A percentile compares a stretch with the other conserved stretches of the same genome.
Evolutionary conservation across 495 filamentous ascomycete species (phyloP).

Genomic region (Arthonia radiata): DNA sequence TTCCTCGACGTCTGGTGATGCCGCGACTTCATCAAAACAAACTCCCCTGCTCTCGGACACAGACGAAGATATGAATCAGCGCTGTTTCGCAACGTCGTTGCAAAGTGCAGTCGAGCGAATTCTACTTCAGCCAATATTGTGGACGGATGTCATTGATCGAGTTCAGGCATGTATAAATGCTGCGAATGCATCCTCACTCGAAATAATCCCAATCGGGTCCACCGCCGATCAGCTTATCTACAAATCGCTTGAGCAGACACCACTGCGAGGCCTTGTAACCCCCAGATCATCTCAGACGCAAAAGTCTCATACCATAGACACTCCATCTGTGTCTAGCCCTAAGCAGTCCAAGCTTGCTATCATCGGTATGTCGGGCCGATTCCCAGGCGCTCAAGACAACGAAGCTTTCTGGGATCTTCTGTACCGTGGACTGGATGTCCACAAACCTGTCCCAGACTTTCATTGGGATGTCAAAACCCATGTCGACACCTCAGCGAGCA

Average conservation of each 20-base stretch:
- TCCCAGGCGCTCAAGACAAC: conserved; percentile 7
- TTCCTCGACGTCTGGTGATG: background rate
- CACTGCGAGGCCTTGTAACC: background rate
- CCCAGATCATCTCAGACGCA: background rate
- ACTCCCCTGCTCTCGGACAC: conserved; percentile 4
- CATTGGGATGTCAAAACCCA: conserved; percentile 10
- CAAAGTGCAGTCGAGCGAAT: too few species aligned
- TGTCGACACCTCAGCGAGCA: conserved; percentile 9
- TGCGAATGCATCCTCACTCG: too few species aligned
- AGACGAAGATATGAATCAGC: background rate
- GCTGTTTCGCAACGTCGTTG: background rate
- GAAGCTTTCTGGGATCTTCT: conserved; percentile 8
- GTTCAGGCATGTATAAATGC: too few species aligned
- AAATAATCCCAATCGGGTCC: conserved; percentile 4
- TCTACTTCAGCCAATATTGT: too few species aligned
- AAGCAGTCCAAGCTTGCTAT: conserved; percentile 12
- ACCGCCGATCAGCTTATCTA: conserved; percentile 6
- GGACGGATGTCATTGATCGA: too few species aligned
- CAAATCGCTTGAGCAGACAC: conserved; percentile 5
- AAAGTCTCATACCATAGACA: background rate
- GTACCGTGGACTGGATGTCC: conserved; percentile 5
- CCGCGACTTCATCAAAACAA: conserved; percentile 2
- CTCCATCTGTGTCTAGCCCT: too few species aligned
- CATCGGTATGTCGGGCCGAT: conserved; percentile 10
- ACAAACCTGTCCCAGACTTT: conserved; percentile 4